These are phyloP conservation scores for Didymella segeticola DNA, from an alignment of 2,329 filamentous ascomycete species.

Conservation along the genomic window DNA sequence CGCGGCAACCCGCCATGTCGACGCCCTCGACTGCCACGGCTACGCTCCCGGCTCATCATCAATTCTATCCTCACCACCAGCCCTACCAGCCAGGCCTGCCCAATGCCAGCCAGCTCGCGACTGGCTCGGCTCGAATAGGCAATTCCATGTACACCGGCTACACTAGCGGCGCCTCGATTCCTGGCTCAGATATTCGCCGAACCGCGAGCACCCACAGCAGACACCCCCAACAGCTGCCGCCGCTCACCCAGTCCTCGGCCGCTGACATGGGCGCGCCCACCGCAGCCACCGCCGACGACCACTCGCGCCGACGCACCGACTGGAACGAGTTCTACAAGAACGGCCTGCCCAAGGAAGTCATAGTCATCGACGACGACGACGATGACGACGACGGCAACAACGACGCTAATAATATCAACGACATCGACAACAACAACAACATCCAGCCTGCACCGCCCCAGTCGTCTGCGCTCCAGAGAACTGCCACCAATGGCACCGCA, in stretches of 20 bases:
- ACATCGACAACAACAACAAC: constrained; percentile 14
- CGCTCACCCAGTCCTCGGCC: constrained; percentile 28
- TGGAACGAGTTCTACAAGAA: constrained; percentile 55
- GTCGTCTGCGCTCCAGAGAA: constrained; percentile 31
- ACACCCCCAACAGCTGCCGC: constrained; percentile 42
- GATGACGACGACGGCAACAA: constrained; percentile 22
- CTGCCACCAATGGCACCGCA: constrained; percentile 52
- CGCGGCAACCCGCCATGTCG: constrained; percentile 49
- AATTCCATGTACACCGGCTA: constrained; percentile 50
- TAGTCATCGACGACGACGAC: constrained; percentile 60
- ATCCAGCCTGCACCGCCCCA: constrained; percentile 34
- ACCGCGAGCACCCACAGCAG: constrained; percentile 38
- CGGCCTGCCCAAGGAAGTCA: constrained; percentile 57
- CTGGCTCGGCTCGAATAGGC: constrained; percentile 42
- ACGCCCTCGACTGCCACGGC: constrained; percentile 54
- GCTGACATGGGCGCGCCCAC: constrained; percentile 35
- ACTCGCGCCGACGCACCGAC: constrained; percentile 43
- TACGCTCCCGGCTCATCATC: constrained; percentile 50
- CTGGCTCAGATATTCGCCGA: constrained; percentile 43
- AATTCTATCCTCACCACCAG: constrained; percentile 51
- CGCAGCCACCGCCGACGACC: constrained; percentile 17
- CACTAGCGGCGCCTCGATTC: constrained; percentile 42
- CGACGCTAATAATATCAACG: constrained; percentile 46
- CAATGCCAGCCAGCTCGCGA: constrained; percentile 44
- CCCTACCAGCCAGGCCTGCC: constrained; percentile 31